Conservation (phyloP, 345 rosid species). For the Camelina laxa region DNA sequence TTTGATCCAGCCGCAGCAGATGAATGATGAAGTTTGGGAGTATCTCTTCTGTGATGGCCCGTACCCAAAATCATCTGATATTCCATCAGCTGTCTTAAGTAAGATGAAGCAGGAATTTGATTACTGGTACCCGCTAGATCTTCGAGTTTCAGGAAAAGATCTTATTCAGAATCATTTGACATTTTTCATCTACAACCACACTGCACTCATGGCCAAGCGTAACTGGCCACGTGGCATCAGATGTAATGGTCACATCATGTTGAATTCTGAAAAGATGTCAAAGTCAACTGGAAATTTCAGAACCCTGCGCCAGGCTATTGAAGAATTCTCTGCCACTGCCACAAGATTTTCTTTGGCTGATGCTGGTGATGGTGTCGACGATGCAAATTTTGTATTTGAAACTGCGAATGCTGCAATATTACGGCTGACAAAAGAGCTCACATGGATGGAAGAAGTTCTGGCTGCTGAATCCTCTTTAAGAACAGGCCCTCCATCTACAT, state of each 20-base stretch:
- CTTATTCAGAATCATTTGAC: constrained; percentile 96
- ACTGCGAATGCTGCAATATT: constrained; percentile 90
- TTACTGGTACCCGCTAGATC: constrained; percentile 97
- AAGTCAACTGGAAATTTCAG: constrained; percentile 96
- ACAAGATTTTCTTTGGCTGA: constrained; percentile 90
- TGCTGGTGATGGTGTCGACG: constrained; percentile 98
- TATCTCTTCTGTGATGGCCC: constrained; percentile 79
- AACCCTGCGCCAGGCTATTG: constrained; percentile 80
- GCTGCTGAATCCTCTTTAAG: constrained; percentile 74
- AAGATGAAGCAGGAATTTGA: constrained; percentile 96
- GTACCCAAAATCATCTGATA: constrained; percentile 64
- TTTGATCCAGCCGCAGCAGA: constrained; percentile 62
- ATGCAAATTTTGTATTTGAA: constrained; percentile 93
- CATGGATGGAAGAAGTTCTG: constrained; percentile 89
- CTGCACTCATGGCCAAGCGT: constrained; percentile 69
- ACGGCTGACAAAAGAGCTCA: constrained; percentile 83
- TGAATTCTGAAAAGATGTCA: constrained; percentile 95
- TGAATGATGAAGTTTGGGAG: constrained; percentile 95
- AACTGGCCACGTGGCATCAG: constrained; percentile 98
- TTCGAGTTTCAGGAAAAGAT: constrained; percentile 96
- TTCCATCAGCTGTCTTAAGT: constrained; percentile 59
- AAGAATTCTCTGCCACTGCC: constrained; percentile 91
- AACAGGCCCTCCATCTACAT: constrained; percentile 69
- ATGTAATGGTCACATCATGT: constrained; percentile 95
- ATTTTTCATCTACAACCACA: constrained; percentile 82